phyloP scores from a whole-genome alignment of 176 grass and related monocot genomes.

The Avena sativa region DNA sequence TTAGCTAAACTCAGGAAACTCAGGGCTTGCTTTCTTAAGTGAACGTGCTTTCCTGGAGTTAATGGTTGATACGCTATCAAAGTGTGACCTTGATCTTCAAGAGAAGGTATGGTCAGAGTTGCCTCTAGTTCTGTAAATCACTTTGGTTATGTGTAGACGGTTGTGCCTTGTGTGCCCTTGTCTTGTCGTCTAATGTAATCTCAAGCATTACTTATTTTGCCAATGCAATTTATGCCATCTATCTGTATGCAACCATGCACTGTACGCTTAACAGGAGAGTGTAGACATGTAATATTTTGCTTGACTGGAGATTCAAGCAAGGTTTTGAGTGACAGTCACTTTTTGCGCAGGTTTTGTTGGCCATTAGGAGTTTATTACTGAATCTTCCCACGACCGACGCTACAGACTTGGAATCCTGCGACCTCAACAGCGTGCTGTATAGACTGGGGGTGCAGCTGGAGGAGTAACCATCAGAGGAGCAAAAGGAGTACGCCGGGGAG shows the following conservation, averaged over 20 bases:
- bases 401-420: constrained; percentile 56
- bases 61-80: constrained; percentile 66
- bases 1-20: constrained; percentile 61
- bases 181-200: no score
- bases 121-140: not conserved
- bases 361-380: constrained; percentile 70
- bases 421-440: constrained; percentile 49
- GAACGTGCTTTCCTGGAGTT: constrained; percentile 71
- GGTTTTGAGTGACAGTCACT: not conserved
- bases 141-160: not conserved
- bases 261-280: not conserved
- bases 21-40: constrained; percentile 62
- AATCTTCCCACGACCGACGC: constrained; percentile 58
- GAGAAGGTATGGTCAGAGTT: constrained; percentile 65
- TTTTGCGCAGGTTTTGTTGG: constrained; percentile 68
- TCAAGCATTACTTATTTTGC: not conserved
- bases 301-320: not conserved
- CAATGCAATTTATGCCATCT: not conserved
- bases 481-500: not conserved
- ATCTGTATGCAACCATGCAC: not conserved
- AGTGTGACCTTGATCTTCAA: constrained; percentile 79
- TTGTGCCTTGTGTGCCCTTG: no score
- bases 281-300: not conserved
- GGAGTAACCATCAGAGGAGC: constrained; percentile 62
- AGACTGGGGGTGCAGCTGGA: constrained; percentile 69